A percentile compares a stretch with the other conserved stretches of the same genome.
phyloP scores from a whole-genome alignment of 371 early-diverging fungal species.

The Cokeromyces recurvatus region DNA sequence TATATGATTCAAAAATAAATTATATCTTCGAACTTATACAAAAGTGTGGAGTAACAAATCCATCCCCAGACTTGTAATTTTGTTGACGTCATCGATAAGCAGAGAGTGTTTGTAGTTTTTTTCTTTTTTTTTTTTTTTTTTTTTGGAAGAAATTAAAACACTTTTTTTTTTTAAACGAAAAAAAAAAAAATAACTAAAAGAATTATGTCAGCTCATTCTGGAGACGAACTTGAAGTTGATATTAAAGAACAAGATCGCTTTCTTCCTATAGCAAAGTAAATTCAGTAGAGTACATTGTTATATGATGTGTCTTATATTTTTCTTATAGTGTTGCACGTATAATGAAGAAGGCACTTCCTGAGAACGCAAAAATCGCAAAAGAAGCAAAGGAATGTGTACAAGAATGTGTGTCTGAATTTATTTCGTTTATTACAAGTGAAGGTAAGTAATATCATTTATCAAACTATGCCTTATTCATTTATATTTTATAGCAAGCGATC shows the following conservation, averaged over 20 bases:
- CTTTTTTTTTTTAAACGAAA: background rate
- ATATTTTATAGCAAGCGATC: constrained; percentile 77
- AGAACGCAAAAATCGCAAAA: constrained; percentile 98
- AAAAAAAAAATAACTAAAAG: constrained; percentile 18
- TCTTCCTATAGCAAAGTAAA: constrained; percentile 81
- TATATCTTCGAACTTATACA: too few species aligned
- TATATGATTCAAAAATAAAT: too few species aligned
- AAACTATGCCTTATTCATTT: constrained; percentile 13
- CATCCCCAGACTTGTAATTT: too few species aligned
- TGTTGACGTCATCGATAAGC: too few species aligned
- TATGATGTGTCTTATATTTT: too few species aligned
- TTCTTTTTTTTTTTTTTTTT: too few species aligned
- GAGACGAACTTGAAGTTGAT: constrained; percentile 67
- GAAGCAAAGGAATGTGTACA: constrained; percentile 99
- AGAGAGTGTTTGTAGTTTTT: too few species aligned
- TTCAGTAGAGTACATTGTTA: background rate
- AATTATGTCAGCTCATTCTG: constrained; percentile 23
- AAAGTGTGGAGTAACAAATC: too few species aligned
- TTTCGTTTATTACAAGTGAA: constrained; percentile 98
- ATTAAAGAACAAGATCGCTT: constrained; percentile 95
- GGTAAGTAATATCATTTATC: constrained; percentile 22
- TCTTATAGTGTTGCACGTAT: constrained; percentile 94
- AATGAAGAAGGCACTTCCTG: constrained; percentile 98
- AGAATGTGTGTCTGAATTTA: constrained; percentile 99
- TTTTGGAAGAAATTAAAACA: too few species aligned